Percentiles rank a stretch among this genome's conserved stretches.
phyloP scores from a whole-genome alignment of 352 stramenopile genomes.

The Globisporangium cederbergense region DNA sequence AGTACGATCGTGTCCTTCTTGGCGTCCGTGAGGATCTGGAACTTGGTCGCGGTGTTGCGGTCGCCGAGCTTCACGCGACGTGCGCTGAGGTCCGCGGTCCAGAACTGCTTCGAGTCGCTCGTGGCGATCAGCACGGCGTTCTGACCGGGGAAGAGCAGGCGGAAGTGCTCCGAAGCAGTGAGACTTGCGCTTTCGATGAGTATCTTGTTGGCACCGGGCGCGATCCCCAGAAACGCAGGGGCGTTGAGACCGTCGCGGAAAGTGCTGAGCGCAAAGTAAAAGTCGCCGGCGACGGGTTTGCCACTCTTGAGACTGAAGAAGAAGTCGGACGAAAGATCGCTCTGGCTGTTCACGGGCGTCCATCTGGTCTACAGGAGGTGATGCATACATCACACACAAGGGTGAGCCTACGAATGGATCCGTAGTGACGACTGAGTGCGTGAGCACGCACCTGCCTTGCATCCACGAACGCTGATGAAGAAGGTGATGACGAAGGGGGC shows the following conservation, averaged over 20 bases:
- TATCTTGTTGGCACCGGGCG: not conserved
- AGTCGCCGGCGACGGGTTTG: not conserved
- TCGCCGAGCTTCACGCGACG: not conserved
- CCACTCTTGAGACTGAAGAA: slow-evolving; percentile 5
- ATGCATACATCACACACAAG: too few relatives aligned
- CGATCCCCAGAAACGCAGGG: not conserved
- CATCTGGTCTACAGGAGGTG: not conserved
- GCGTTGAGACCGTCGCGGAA: slow-evolving; percentile 1
- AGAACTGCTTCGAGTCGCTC: slow-evolving; percentile 1
- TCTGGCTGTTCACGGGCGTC: slow-evolving; percentile 3
- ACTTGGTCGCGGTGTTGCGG: not conserved
- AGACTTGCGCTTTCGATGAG: slow-evolving; percentile 3
- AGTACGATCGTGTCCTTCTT: not conserved
- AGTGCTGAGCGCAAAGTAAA: slow-evolving; percentile 5
- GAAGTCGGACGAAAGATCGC: not conserved
- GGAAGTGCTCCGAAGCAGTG: not conserved
- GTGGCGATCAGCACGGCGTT: slow-evolving; percentile 1
- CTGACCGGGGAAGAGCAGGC: not conserved
- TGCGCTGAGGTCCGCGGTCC: not conserved
- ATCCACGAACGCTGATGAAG: not conserved
- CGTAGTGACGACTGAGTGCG: not conserved
- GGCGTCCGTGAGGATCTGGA: slow-evolving; percentile 1
- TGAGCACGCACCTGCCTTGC: not conserved
- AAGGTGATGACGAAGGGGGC: not conserved
- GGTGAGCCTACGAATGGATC: too few relatives aligned